Percentiles rank a stretch among this genome's conserved stretches.
Conservation (phyloP, 371 early-diverging fungal species). For the Mortierella sp. region DNA sequence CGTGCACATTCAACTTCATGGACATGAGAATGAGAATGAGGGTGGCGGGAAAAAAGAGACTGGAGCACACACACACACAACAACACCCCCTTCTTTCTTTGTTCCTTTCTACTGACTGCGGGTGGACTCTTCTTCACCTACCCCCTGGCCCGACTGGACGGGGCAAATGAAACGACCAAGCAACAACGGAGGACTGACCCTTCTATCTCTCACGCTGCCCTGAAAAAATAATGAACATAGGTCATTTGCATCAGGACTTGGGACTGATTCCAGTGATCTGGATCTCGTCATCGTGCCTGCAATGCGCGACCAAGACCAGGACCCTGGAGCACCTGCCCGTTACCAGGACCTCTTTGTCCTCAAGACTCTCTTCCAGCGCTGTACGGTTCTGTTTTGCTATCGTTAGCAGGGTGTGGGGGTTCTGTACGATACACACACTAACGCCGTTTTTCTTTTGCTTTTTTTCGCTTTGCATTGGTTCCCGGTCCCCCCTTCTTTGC, state of each 20-base stretch:
- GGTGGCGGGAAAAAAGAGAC: neutral
- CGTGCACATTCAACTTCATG: neutral
- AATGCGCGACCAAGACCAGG: constrained; percentile 47
- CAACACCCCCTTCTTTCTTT: no score
- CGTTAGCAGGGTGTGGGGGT: neutral
- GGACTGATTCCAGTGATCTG: constrained; percentile 49
- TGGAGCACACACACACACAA: no score
- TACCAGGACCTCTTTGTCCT: constrained; percentile 52
- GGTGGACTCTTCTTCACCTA: neutral
- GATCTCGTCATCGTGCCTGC: constrained; percentile 53
- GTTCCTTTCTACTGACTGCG: neutral
- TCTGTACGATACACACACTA: neutral
- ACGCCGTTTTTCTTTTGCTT: neutral
- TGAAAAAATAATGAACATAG: constrained; percentile 10
- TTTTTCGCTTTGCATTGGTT: neutral
- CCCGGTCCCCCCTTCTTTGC: neutral
- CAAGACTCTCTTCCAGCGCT: constrained; percentile 52
- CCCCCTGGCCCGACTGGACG: neutral
- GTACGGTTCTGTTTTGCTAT: constrained; percentile 36
- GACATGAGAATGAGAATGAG: neutral
- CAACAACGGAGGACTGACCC: constrained; percentile 16
- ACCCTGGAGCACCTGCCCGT: constrained; percentile 25
- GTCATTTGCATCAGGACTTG: constrained; percentile 54
- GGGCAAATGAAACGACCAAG: neutral
- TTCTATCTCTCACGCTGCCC: constrained; percentile 3